Evolutionary conservation across 2,329 filamentous ascomycete genomes (phyloP).

Genomic region (Diaporthe sp.): DNA sequence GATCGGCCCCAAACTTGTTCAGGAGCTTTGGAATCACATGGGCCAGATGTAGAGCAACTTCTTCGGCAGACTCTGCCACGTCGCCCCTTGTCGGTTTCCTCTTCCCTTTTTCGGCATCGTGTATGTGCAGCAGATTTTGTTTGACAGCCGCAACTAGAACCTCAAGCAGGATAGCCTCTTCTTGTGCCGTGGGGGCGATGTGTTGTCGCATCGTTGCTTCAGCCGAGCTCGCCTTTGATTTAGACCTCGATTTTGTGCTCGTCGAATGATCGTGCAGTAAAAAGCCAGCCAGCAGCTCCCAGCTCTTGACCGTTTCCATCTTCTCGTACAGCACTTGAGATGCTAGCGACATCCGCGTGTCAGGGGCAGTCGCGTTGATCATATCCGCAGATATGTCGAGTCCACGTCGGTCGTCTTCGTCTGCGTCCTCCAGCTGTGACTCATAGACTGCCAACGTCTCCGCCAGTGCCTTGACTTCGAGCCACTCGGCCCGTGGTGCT

Average conservation of each 20-base stretch:
- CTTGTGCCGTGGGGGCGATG: constrained; percentile 79
- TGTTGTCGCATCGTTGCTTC: constrained; percentile 77
- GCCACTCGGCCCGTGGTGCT: constrained; percentile 84
- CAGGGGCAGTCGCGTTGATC: constrained; percentile 74
- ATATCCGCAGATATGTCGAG: constrained; percentile 67
- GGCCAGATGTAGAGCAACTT: constrained; percentile 82
- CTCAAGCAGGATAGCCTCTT: constrained; percentile 89
- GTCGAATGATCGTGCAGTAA: constrained; percentile 91
- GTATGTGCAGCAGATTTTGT: constrained; percentile 74
- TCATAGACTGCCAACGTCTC: constrained; percentile 89
- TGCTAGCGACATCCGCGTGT: constrained; percentile 88
- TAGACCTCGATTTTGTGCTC: constrained; percentile 63
- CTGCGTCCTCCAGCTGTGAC: constrained; percentile 72
- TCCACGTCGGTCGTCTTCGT: constrained; percentile 60
- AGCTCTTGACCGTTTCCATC: constrained; percentile 84
- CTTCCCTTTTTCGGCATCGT: constrained; percentile 74
- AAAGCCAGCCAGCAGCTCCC: constrained; percentile 91
- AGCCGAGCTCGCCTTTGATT: constrained; percentile 51
- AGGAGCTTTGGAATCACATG: constrained; percentile 85
- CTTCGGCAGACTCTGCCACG: constrained; percentile 80
- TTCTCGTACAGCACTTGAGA: constrained; percentile 88
- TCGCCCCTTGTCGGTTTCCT: constrained; percentile 71
- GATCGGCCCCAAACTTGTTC: constrained; percentile 93
- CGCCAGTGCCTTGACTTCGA: constrained; percentile 90
- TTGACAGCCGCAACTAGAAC: constrained; percentile 88